Base-by-base conservation (phyloP, 495 filamentous ascomycete genomes). In the Penicillium alfredii region DNA sequence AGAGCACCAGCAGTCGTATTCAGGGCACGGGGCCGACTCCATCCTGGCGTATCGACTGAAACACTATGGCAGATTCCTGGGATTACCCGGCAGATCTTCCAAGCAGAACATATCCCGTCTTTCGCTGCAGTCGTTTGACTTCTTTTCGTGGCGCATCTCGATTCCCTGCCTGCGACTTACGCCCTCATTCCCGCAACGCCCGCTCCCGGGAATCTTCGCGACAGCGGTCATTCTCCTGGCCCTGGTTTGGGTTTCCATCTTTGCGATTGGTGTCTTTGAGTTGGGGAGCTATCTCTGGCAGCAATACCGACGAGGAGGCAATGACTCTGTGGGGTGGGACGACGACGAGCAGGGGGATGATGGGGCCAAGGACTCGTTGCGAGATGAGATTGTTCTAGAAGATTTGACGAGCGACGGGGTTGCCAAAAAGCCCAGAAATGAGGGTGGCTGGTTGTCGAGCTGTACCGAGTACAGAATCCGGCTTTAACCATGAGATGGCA, bases 161-260 rank as follows among this genome's bases (percentile, higher is more conserved):
- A 29, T 46, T 7, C 44, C 50, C 10, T 38, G 35, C 23, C 8
- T 49, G 15, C 40, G 43, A 24, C 33, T 15, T 7, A 40, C 55
- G 16, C 29, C 34, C 1, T 21, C 20, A n/a, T 39, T 46, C 12
- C 19, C 44, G 2, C 23, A 32, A 2, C 27, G 39, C 10, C 35
- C 40, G 4, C 24, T 55, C 6, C 47, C 47, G 4, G 45, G 43
- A 5, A 16, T 51, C 0, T 47, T 55, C 16, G 44, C 44, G 2
- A 52, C 46, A 0, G 42, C 55, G 3, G 45, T 44, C 6, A 31
- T 55, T 22, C 39, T 60, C 7, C 30, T 58, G 13, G 34, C 31
- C 3, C 26, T 62, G 40, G 42, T 55, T 1, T 57, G 55, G 56
- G 23, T 62, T 23, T 48, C 49, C 1, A 45, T 62, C 5, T 32